phyloP scores from a whole-genome alignment of 257 asterid species.

The Ocimum tenuiflorum region DNA sequence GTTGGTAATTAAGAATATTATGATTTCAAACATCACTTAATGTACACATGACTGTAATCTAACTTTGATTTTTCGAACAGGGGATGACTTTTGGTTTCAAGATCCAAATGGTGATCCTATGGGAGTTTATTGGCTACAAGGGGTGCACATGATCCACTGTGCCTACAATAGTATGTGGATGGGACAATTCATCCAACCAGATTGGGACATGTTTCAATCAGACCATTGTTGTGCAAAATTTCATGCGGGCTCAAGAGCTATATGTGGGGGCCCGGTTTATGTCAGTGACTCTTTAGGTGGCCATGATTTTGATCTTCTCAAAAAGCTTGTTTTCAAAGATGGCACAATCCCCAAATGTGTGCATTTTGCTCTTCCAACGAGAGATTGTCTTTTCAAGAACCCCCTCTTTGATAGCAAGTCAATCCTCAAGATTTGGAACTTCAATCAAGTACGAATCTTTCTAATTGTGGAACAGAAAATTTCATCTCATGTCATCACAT shows the following conservation, averaged over 20 bases:
- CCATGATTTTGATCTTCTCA: constrained; percentile 55
- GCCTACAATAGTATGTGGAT: constrained; percentile 85
- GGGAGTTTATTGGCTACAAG: constrained; percentile 80
- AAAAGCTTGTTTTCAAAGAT: constrained; percentile 49
- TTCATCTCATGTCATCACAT: background rate
- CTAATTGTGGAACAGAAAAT: background rate
- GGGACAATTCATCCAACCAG: constrained; percentile 77
- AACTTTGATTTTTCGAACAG: constrained; percentile 5
- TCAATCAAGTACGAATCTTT: constrained; percentile 49
- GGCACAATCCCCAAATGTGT: constrained; percentile 62
- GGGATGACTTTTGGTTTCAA: constrained; percentile 85
- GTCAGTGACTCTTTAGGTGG: constrained; percentile 73
- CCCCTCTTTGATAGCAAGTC: constrained; percentile 66
- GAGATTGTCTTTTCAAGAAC: constrained; percentile 74
- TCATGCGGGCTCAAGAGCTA: constrained; percentile 76
- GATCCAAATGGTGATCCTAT: constrained; percentile 76
- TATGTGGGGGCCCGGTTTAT: constrained; percentile 71
- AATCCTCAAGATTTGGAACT: constrained; percentile 68
- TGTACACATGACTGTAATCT: background rate
- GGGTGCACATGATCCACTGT: constrained; percentile 85
- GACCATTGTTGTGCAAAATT: constrained; percentile 67
- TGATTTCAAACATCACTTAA: no score
- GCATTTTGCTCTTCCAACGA: constrained; percentile 69
- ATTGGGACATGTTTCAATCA: constrained; percentile 83
- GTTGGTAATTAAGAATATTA: constrained; percentile 39